Base-by-base conservation (phyloP, 768 basidiomycete species). In the Amanita fuliginea region DNA sequence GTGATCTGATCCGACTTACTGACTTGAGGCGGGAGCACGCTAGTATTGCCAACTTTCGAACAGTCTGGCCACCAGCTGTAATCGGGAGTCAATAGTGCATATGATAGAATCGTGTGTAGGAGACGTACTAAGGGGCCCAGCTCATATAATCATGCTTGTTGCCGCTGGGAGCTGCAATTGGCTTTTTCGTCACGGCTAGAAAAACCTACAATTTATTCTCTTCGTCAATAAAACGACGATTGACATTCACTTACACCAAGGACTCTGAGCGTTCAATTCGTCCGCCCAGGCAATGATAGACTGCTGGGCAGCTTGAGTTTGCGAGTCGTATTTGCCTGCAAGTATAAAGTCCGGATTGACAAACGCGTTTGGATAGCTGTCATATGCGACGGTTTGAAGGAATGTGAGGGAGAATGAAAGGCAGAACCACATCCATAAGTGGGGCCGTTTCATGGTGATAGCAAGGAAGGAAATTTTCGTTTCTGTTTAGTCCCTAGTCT, bases 71-170 rank as follows among this genome's bases (percentile, higher is more conserved):
- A 82, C 61, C 68, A 75, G 52, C 78, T 80, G 22, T 24, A 43
- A 34, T 0, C 33, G 37, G 32, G 40, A 18, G n/a, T n/a, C 42
- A 26, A 24, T 13, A 14, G 5, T 39, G 24, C 21, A 46, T 21
- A 6, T 22, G 13, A 7, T 28, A 2, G 24, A 3, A n/a, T 42
- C 22, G 37, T 24, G 44, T 9, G 7, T 13, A 43, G 26, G 50
- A 4, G 41, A 43, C 77, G 41, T 61, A 81, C 81, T 83, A 84
- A 35, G 82, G 81, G 11, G 80, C 76, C 76, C 78, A 82, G 59
- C 80, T 81, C 73, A 83, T 69, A 58, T 80, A 84, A 57, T 82
- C 80, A 53, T 80, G 76, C 30, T 68, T 67, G 56, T 78, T 66
- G 1, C 76, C 76, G 16, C 73, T 71, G 2, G 77, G 77, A 1